phyloP scores from a whole-genome alignment of 139 green algal genomes.

The Tetraselmis chui region DNA sequence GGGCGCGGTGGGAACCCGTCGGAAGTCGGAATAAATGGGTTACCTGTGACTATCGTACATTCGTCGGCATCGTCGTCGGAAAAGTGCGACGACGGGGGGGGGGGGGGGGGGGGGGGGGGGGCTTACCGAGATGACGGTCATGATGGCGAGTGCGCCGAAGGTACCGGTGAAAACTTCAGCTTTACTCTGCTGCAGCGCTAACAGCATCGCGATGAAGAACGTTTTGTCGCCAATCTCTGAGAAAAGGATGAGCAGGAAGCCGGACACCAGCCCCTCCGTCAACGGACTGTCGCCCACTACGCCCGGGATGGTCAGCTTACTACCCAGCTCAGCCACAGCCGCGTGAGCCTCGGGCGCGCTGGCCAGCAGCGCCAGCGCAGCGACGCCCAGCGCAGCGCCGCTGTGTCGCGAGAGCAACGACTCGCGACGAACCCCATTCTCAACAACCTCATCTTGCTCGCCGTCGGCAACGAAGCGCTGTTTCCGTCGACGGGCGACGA shows the following conservation, averaged over 20 bases:
- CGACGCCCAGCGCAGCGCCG: too few relatives aligned
- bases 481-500: too few relatives aligned
- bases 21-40: too few relatives aligned
- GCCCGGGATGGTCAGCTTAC: not conserved
- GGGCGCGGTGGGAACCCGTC: too few relatives aligned
- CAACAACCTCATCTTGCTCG: too few relatives aligned
- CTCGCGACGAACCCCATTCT: too few relatives aligned
- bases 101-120: too few relatives aligned
- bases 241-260: slow-evolving; percentile 94
- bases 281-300: not conserved
- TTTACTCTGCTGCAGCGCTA: slow-evolving; percentile 63
- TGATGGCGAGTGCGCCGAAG: slow-evolving; percentile 90
- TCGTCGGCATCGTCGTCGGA: too few relatives aligned
- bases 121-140: slow-evolving; percentile 92
- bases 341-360: not conserved
- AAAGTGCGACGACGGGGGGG: too few relatives aligned
- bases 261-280: slow-evolving; percentile 71
- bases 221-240: slow-evolving; percentile 98
- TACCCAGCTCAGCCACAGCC: not conserved
- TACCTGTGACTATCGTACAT: too few relatives aligned
- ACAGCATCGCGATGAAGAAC: slow-evolving; percentile 95
- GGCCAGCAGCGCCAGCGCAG: not conserved
- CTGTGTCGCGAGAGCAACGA: too few relatives aligned
- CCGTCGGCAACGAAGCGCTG: too few relatives aligned
- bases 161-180: slow-evolving; percentile 83